Base-by-base conservation (phyloP, 306 rosid genomes). In the Rosa persica region DNA sequence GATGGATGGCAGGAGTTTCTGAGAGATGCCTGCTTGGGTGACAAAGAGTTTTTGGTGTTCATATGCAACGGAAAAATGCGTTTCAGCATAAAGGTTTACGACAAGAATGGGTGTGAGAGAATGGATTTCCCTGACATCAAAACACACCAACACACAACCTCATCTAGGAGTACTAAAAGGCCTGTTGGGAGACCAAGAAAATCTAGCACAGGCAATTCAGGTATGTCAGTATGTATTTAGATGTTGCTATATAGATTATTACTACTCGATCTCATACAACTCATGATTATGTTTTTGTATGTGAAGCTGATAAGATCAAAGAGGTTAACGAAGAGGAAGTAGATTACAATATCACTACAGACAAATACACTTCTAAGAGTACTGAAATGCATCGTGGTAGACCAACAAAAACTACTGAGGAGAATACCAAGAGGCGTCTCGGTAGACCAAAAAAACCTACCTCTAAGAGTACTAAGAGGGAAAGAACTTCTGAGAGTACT, bases 1-100 rank as follows among this genome's bases (percentile, higher is more conserved):
- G 57, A 74, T 42, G 83, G 79, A 34, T 80, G 79, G 79, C 34
- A 25, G 5, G 40, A 67, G 55, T 80, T 74, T 68, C 39, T 52
- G 27, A 10, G 4, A 40, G 83, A 65, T 34, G 55, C 74, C 49
- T 65, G 67, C 22, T 67, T 80, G 43, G 67, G 47, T 23, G 17
- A 22, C 4, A 27, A 74, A 6, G 83, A 66, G 49, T 66, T 74
- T 25, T 66, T 80, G 62, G 39, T 73, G 12, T 65, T 80, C 65
- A 65, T 40, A 23, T 74, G 67, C 13, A 48, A 74, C 22, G 58
- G 58, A 39, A 57, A 65, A 30, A 38, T 67, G 48, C 43, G 66
- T 43, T 78, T 78, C 76, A 68, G 27, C 10, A 22, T 78, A 30
- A 30, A 57, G 25, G 30, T 78, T 43, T 70, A 43, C 20, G 47